These are phyloP conservation scores for Trametes cinnabarina DNA, from an alignment of 768 basidiomycete genomes.

Conservation along the genomic window DNA sequence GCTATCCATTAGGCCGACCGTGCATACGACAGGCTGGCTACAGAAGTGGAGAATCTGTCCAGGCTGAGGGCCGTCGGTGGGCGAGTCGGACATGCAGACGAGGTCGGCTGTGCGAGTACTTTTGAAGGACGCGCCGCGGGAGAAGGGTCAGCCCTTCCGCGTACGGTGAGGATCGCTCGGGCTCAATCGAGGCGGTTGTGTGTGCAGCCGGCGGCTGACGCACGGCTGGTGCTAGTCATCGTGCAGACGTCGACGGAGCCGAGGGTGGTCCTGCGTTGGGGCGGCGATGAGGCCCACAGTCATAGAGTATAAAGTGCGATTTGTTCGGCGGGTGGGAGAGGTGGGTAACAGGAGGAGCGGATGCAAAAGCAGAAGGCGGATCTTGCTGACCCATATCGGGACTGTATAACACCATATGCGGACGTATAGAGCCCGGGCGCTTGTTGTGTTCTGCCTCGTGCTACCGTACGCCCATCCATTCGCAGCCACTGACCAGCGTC, in stretches of 20 bases:
- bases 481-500: background rate
- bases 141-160: background rate
- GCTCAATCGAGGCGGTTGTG: conserved; percentile 2
- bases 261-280: no score
- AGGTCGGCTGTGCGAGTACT: no score
- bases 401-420: background rate
- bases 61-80: no score
- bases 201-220: conserved; percentile 1
- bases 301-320: no score
- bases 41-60: no score
- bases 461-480: background rate
- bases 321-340: no score
- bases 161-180: background rate
- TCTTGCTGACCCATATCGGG: background rate
- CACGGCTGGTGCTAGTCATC: no score
- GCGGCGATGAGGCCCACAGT: no score
- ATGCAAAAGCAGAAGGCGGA: conserved; percentile 3
- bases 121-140: no score
- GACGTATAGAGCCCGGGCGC: background rate
- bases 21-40: no score
- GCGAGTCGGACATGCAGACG: no score
- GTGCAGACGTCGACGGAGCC: no score
- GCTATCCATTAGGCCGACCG: background rate
- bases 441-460: background rate
- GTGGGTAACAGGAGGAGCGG: background rate